A percentile compares a stretch with the other conserved stretches of the same genome.
Evolutionary conservation across 1,139 yeast species (phyloP).

Genomic region (Hansenula lynferdii): DNA sequence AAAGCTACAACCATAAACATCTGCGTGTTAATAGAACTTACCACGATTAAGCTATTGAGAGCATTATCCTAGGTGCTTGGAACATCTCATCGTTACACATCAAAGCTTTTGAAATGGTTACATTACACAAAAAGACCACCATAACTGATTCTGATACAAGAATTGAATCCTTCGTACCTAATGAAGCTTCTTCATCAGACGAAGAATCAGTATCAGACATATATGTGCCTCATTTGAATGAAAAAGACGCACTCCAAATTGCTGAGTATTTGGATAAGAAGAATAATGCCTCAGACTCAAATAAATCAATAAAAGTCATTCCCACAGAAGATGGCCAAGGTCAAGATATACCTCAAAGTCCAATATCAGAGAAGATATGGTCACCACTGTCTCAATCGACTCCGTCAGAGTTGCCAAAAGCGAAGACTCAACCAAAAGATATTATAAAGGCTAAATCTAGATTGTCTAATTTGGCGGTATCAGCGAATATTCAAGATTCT

Average conservation of each 20-base stretch:
- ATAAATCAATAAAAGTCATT: too few species aligned
- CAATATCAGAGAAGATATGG: slow-evolving; percentile 16
- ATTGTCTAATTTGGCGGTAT: slow-evolving; percentile 17
- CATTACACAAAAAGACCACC: too few species aligned
- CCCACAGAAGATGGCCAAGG: too few species aligned
- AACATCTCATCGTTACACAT: too few species aligned
- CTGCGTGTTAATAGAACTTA: too few species aligned
- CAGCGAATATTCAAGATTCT: slow-evolving; percentile 1
- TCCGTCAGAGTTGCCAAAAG: slow-evolving; percentile 12
- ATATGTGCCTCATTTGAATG: background rate
- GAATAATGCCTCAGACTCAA: background rate
- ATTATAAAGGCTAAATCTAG: slow-evolving; percentile 16
- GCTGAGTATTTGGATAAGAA: slow-evolving; percentile 1
- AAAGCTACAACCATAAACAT: too few species aligned
- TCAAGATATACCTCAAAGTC: slow-evolving; percentile 3
- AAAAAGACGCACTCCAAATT: background rate
- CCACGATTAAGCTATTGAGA: too few species aligned
- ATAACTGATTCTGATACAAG: slow-evolving; percentile 1
- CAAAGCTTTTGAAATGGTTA: too few species aligned
- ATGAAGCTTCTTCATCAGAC: slow-evolving; percentile 1
- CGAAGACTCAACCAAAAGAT: slow-evolving; percentile 19
- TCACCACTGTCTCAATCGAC: slow-evolving; percentile 21
- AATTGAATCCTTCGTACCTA: background rate
- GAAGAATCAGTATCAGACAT: background rate
- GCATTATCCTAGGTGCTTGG: too few species aligned